Conservation (phyloP, 331 rosid species). For the Spiraea crenata region DNA sequence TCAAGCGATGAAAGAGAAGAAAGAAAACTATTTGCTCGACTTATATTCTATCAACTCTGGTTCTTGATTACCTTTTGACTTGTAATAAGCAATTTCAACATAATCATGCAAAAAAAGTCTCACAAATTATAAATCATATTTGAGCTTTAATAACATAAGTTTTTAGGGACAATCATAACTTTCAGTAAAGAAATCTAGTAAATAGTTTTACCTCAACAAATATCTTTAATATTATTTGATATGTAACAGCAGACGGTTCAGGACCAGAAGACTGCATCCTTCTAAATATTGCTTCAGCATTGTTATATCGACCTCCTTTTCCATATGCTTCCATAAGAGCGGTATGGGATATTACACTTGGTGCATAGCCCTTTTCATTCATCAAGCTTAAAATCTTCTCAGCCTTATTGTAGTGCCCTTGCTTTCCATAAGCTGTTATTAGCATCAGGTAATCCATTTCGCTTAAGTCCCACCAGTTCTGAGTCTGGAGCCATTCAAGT, state of each 20-base stretch:
- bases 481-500: slow-evolving; percentile 84
- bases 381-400: slow-evolving; percentile 67
- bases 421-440: slow-evolving; percentile 88
- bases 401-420: slow-evolving; percentile 71
- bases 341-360: slow-evolving; percentile 80
- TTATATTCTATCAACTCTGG: too few relatives aligned
- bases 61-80: too few relatives aligned
- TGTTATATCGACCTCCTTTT: slow-evolving; percentile 63
- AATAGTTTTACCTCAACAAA: slow-evolving; percentile 61
- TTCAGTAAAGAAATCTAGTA: slow-evolving; percentile 8
- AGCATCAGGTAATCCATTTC: slow-evolving; percentile 91
- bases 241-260: slow-evolving; percentile 83
- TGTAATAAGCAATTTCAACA: too few relatives aligned
- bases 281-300: slow-evolving; percentile 88
- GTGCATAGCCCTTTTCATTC: slow-evolving; percentile 67
- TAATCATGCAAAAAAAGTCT: too few relatives aligned
- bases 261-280: slow-evolving; percentile 88
- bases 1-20: too few relatives aligned
- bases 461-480: slow-evolving; percentile 87
- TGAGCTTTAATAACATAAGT: background rate
- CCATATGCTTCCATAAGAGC: slow-evolving; percentile 99
- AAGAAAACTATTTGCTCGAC: too few relatives aligned
- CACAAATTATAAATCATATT: background rate
- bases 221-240: slow-evolving; percentile 77
- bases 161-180: background rate